phyloP scores from a whole-genome alignment of 768 basidiomycete genomes.

The Boletus speciosus region DNA sequence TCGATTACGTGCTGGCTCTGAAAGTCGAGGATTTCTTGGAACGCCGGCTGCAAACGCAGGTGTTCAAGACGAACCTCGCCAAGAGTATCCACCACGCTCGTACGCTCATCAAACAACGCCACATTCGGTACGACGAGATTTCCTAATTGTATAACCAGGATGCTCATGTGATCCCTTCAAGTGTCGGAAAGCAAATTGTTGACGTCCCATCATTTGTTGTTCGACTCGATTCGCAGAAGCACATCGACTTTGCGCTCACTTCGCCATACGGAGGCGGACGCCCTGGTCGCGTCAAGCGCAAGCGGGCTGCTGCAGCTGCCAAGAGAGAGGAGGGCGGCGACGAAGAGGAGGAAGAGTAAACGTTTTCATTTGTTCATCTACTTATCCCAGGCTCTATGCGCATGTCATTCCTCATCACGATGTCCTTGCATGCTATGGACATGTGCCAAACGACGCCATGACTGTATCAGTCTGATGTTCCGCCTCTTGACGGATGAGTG shows the following conservation, averaged over 20 bases:
- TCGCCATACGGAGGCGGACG: constrained; percentile 96
- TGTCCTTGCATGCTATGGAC: constrained; percentile 32
- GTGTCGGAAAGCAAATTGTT: constrained; percentile 98
- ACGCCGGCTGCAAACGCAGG: constrained; percentile 96
- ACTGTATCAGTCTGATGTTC: constrained; percentile 10
- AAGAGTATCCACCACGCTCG: constrained; percentile 99
- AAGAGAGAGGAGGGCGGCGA: constrained; percentile 89
- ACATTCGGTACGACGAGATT: constrained; percentile 76
- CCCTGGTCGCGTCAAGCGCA: constrained; percentile 96
- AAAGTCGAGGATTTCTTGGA: constrained; percentile 99
- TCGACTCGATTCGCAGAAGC: constrained; percentile 98
- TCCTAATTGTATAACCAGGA: background rate
- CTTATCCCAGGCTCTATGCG: constrained; percentile 28
- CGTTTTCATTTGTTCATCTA: constrained; percentile 16
- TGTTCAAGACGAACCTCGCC: constrained; percentile 97
- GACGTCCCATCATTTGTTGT: constrained; percentile 99
- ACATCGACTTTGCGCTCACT: constrained; percentile 98
- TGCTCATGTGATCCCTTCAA: constrained; percentile 27
- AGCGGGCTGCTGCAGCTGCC: constrained; percentile 90
- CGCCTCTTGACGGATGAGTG: background rate
- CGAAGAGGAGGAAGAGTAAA: constrained; percentile 86
- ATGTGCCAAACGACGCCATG: constrained; percentile 27
- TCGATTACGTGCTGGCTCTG: constrained; percentile 99
- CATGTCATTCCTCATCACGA: constrained; percentile 23
- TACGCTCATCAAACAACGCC: constrained; percentile 95